phyloP scores from a whole-genome alignment of 805 yeast species.

The Hanseniaspora valbyensis region DNA sequence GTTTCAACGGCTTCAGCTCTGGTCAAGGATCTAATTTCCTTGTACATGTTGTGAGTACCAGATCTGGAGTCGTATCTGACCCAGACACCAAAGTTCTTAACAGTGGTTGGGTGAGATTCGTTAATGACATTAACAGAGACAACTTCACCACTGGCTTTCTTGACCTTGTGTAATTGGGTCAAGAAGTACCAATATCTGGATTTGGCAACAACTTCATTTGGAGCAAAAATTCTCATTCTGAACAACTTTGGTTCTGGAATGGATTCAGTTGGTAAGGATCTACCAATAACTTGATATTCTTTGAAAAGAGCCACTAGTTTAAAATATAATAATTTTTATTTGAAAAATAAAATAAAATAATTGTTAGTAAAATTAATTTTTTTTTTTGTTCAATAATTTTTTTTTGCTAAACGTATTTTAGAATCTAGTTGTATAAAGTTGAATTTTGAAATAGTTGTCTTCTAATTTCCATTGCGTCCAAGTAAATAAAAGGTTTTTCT shows the following conservation, averaged over 20 bases:
- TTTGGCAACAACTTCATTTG: conserved; percentile 97
- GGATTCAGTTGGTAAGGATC: conserved; percentile 98
- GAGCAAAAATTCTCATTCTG: conserved; percentile 99
- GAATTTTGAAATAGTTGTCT: no score
- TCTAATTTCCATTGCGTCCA: no score
- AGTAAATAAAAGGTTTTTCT: no score
- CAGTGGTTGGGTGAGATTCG: conserved; percentile 97
- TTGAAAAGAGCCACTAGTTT: conserved; percentile 83
- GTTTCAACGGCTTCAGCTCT: conserved; percentile 98
- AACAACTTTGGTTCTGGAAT: conserved; percentile 99
- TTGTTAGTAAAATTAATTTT: conserved; percentile 8
- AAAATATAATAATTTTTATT: conserved; percentile 14
- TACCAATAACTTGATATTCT: conserved; percentile 99
- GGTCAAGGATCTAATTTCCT: conserved; percentile 99
- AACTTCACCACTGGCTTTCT: conserved; percentile 99
- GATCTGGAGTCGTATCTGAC: conserved; percentile 99
- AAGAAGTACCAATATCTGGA: conserved; percentile 99
- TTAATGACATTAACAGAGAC: conserved; percentile 82
- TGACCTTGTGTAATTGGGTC: conserved; percentile 98
- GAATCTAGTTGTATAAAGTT: no score
- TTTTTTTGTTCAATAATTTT: neutral
- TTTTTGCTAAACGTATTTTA: neutral
- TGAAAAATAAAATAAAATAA: conserved; percentile 2
- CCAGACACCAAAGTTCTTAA: conserved; percentile 99
- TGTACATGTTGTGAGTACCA: conserved; percentile 99